Base-by-base conservation (phyloP, 176 grass and related monocot genomes). In the Rhipidocladum racemiflorum region DNA sequence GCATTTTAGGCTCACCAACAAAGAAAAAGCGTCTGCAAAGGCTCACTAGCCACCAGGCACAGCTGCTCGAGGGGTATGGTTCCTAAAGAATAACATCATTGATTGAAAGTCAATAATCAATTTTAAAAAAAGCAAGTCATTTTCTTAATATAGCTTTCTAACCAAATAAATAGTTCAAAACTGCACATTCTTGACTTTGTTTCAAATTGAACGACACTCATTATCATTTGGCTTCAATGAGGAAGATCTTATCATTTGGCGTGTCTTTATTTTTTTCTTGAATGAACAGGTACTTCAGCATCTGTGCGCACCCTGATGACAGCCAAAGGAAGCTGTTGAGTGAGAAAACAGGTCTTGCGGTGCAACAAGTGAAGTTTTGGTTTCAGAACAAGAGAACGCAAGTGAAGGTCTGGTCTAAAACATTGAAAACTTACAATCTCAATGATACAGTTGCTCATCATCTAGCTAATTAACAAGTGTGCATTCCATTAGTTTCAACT, bases 351-450 rank as follows among this genome's bases (percentile, higher is more conserved):
- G 82, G 87, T 11, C 82, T 89, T 29, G 0, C 9, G 0, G 5
- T 63, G 10, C 43, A 55, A 16, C 82, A 89, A 76, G 87, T 89
- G 43, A 89, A 76, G 56, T 89, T 89, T 70, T 89, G 87, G 87
- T 89, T 89, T 78, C 82, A 89, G 27, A 89, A 89, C 71, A 89
- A 81, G 45, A 81, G 87, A 51, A 89, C 87, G 0, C 70, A 89
- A 18, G 23, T 85, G 14, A 89, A 89, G 87, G 87, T 89, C 20
- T 54, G 53, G 9, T 70, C 43, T 70, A 29, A 50, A 81, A 67
- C 60, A 83, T 23, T 75, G 16, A 57, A 29, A 60, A 11, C 39
- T 88, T 42, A 27, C 43, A 30, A 27, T 28, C 44, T 49, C 15
- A 57, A 7, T 68, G 50, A 61, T 71, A 30, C 32, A 39, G 4